Evolutionary conservation across 2,329 filamentous ascomycete genomes (phyloP).

Genomic region (Diaporthe ampelina): DNA sequence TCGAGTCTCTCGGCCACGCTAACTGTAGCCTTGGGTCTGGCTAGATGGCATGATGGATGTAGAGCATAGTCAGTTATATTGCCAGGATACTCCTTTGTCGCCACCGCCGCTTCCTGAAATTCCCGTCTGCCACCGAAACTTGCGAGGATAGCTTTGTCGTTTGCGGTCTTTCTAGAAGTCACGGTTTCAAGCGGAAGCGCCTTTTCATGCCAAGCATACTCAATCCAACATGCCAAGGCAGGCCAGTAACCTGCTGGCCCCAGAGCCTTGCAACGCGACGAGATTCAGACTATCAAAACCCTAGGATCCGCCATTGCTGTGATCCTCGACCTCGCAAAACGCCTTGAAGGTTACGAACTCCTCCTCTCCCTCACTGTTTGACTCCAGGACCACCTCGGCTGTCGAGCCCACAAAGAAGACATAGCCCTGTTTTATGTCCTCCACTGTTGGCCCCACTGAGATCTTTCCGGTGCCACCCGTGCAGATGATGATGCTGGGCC

Average conservation of each 20-base stretch:
- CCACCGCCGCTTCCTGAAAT: not conserved
- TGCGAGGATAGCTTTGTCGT: not conserved
- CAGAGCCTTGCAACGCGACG: not conserved
- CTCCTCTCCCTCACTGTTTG: constrained; percentile 64
- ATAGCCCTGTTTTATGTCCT: constrained; percentile 80
- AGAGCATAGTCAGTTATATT: not conserved
- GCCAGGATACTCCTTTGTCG: not conserved
- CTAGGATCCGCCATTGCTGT: constrained; percentile 57
- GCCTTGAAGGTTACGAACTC: constrained; percentile 92
- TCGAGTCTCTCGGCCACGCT: not conserved
- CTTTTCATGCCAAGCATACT: not conserved
- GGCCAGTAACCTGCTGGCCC: not conserved
- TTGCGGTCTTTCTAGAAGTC: no score
- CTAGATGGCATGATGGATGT: not conserved
- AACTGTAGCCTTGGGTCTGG: not conserved
- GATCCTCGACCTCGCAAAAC: constrained; percentile 84
- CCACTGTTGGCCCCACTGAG: constrained; percentile 83
- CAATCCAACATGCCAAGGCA: not conserved
- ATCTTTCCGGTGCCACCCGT: constrained; percentile 87
- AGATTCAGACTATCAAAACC: not conserved
- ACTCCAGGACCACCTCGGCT: constrained; percentile 86
- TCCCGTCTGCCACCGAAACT: not conserved
- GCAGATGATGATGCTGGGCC: constrained; percentile 94
- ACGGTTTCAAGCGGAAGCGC: not conserved
- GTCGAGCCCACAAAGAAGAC: constrained; percentile 91